Evolutionary conservation across 75 land plant genomes (phyloP), one percentile per base, ranked within the genome.

Genomic region (Cupressus sempervirens): DNA sequence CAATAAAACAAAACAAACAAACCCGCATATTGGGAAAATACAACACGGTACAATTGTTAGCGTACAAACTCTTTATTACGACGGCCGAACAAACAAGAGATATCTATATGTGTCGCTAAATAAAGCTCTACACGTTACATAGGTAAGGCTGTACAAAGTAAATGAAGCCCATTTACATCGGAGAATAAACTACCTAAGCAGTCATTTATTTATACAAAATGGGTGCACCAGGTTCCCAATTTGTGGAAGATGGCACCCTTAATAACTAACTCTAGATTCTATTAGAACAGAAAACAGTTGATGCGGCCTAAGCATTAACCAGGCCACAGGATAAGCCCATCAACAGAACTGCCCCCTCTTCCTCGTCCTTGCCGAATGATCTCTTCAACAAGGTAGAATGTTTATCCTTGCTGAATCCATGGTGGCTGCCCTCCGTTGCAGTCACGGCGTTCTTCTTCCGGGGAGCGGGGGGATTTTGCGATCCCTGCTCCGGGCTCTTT

Each of bases 341-440:
- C 38, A 92, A 56, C n/a, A 92, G 86, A 48, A 92, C 87, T 14
- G 93, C 93, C 1, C 89, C 93, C 70, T 92, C 87, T 73, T 90
- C 91, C 53, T 90, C 93, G 30, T 92, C 93, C 5, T 85, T 83
- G 11, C 88, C 86, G 43, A 89, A 87, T 7, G 65, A 82, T 81
- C 86, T 53, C 12, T 38, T 83, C 54, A 81, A 29, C 30, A 30
- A 2, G 0, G 36, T 30, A 8, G 15, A 13, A 12, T 32, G 74
- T 30, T 72, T 32, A 0, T 72, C 74, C 15, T 72, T 29, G 35
- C 35, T 32, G 11, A 72, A 29, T 35, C 74, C 15, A 72, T 35
- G 74, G 15, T n/a, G 7, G 65, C 30, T 48, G 4, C 26, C 30
- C 50, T 46, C 29, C 50, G 50, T 43, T 0, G 3, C 11, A 12